These are phyloP conservation scores for Vinca major DNA, from an alignment of 305 asterid species.

Conservation along the genomic window DNA sequence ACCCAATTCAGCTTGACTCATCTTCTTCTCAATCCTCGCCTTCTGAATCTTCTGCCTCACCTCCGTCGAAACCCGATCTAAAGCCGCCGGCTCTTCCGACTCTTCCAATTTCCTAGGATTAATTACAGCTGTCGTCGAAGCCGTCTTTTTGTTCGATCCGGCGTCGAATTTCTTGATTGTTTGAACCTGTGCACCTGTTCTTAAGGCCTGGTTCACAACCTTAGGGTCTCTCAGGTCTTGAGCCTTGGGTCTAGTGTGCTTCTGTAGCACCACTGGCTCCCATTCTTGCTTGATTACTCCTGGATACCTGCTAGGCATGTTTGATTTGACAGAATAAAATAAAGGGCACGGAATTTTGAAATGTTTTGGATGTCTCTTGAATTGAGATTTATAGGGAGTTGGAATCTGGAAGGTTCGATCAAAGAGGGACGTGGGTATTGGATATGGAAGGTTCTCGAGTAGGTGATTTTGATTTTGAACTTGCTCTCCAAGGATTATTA, in stretches of 20 bases:
- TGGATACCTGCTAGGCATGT: constrained; percentile 6
- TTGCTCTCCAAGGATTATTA: constrained; percentile 7
- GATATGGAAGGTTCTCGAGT: constrained; percentile 16
- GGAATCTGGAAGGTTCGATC: constrained; percentile 17
- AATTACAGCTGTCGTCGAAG: constrained; percentile 13
- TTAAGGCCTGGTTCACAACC: constrained; percentile 30
- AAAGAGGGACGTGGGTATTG: background rate
- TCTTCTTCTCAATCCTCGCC: constrained; percentile 36
- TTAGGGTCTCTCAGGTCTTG: constrained; percentile 28
- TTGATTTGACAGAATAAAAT: background rate
- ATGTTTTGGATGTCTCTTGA: background rate
- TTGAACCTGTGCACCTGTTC: constrained; percentile 28
- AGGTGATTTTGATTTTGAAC: background rate
- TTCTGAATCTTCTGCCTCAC: constrained; percentile 35
- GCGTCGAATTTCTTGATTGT: constrained; percentile 32
- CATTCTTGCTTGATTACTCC: constrained; percentile 16
- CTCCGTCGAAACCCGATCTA: constrained; percentile 27
- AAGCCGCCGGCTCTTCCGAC: constrained; percentile 36
- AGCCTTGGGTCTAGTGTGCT: constrained; percentile 17
- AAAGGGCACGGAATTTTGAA: too few relatives aligned
- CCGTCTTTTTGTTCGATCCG: constrained; percentile 27
- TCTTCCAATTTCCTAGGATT: constrained; percentile 29
- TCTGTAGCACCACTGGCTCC: constrained; percentile 33
- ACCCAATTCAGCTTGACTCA: constrained; percentile 34
- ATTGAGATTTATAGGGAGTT: background rate